Base-by-base conservation (phyloP, 2,329 filamentous ascomycete genomes). In the Colletotrichum euphorbiae region DNA sequence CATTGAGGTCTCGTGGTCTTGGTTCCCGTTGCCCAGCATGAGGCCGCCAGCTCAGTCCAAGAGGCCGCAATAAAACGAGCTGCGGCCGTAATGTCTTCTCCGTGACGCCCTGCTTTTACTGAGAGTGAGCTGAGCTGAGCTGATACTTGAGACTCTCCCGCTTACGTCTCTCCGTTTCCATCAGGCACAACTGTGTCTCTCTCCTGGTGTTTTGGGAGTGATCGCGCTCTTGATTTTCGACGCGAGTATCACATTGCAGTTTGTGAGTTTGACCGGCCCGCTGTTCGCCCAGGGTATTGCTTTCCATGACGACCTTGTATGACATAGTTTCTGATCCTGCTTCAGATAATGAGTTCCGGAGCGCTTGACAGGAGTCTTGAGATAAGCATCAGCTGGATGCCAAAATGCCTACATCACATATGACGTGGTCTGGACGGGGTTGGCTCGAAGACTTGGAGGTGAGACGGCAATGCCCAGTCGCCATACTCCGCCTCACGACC, bases 1-100 rank as follows among this genome's bases (percentile, higher is more conserved):
- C 36, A 21, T 11, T 15, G 9, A 40, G 33, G 38, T 43, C 52
- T 56, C 21, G 52, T 56, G 38, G 38, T 56, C 28, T 9, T 54
- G 12, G 33, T 28, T 17, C 19, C 19, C 9, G 33, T 42, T 15
- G 21, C 12, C 17, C 38, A 31, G 45, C 17, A 50, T 24, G 31
- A 50, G 38, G n/a, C 43, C 9, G 36, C 36, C 12, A 38, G 36
- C 13, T 38, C 13, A 38, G 36, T 38, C 36, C 36, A 12, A 15
- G 11, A 15, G 8, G 11, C 8, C 11, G 36, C 15, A 13, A 38
- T 38, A 38, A 38, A 38, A 5, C 36, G 5, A 38, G 36, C 15
- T 52, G 36, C 21, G 21, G 45, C 58, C 48, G 21, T 33, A 52
- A 43, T 61, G 24, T 52, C 58, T n/a, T 28, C 46, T 52, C 24